phyloP scores from a whole-genome alignment of 2,329 filamentous ascomycete genomes.

The Colletotrichum karsti region DNA sequence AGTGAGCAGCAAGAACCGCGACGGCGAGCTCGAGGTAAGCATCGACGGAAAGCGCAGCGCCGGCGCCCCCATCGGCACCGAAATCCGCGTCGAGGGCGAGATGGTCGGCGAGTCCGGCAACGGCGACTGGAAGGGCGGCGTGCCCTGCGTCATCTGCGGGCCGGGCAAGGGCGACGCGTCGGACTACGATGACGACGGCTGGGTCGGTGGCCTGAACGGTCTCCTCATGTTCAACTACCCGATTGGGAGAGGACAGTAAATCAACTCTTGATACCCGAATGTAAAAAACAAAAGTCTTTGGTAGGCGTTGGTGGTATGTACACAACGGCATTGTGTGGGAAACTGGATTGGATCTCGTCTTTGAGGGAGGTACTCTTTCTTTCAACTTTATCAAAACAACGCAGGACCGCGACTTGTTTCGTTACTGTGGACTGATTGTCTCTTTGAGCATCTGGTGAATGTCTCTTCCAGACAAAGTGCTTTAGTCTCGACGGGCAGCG shows the following conservation, averaged over 20 bases:
- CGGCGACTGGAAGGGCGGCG: conserved; percentile 74
- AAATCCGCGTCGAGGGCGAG: conserved; percentile 90
- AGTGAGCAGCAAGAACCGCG: conserved; percentile 82
- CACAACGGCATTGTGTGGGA: neutral
- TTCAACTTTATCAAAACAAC: neutral
- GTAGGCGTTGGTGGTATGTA: conserved; percentile 18
- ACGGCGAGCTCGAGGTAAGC: conserved; percentile 79
- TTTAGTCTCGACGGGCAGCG: neutral
- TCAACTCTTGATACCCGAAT: conserved; percentile 19
- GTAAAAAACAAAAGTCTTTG: conserved; percentile 25
- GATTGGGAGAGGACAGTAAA: conserved; percentile 66
- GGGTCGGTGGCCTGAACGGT: conserved; percentile 94
- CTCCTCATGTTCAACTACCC: conserved; percentile 97
- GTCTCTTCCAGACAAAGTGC: neutral
- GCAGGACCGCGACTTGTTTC: neutral
- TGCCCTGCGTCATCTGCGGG: conserved; percentile 87
- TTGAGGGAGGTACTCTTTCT: neutral
- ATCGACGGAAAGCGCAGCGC: conserved; percentile 78
- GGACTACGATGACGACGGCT: conserved; percentile 81
- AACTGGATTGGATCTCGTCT: neutral
- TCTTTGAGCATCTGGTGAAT: neutral
- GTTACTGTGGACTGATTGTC: neutral
- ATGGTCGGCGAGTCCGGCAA: conserved; percentile 65
- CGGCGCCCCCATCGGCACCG: conserved; percentile 78
- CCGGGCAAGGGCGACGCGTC: conserved; percentile 52